phyloP scores from a whole-genome alignment of 2,329 filamentous ascomycete species.

The Colletotrichum sp. region DNA sequence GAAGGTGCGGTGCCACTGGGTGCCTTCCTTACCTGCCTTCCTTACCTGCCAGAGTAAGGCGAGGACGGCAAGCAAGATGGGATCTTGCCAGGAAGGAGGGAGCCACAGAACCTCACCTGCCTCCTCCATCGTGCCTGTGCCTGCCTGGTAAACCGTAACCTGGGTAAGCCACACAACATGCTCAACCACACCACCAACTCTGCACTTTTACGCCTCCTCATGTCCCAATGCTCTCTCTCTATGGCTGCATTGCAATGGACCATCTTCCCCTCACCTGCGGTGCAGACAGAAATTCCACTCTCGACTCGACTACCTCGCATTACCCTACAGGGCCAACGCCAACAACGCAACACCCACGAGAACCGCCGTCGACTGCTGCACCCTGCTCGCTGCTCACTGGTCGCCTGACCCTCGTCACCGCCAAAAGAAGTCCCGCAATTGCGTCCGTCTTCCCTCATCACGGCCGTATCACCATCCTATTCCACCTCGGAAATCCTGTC shows the following conservation, averaged over 20 bases:
- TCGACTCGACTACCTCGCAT: not conserved
- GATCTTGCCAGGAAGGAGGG: not conserved
- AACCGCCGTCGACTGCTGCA: not conserved
- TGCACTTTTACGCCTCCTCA: not conserved
- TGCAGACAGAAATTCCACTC: not conserved
- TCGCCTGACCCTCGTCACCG: not conserved
- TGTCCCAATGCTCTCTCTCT: not conserved
- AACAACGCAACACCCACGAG: not conserved
- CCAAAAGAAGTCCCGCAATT: not conserved
- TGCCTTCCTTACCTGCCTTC: not conserved
- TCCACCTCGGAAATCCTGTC: not conserved
- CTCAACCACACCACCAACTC: not conserved
- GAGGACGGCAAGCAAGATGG: not conserved
- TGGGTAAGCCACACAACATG: not conserved
- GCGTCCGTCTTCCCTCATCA: not conserved
- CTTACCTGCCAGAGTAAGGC: not conserved
- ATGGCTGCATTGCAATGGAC: not conserved
- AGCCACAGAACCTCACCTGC: not conserved
- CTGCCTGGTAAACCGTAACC: not conserved
- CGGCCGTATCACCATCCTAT: slow-evolving; percentile 7
- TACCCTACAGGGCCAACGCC: not conserved
- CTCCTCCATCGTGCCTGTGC: too few relatives aligned
- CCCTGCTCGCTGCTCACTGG: not conserved
- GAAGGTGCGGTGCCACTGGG: not conserved
- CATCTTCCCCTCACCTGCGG: not conserved